Evolutionary conservation across 2,329 filamentous ascomycete species (phyloP), one percentile per base, ranked within the genome.

Genomic region (Aspergillus novoparasiticus): DNA sequence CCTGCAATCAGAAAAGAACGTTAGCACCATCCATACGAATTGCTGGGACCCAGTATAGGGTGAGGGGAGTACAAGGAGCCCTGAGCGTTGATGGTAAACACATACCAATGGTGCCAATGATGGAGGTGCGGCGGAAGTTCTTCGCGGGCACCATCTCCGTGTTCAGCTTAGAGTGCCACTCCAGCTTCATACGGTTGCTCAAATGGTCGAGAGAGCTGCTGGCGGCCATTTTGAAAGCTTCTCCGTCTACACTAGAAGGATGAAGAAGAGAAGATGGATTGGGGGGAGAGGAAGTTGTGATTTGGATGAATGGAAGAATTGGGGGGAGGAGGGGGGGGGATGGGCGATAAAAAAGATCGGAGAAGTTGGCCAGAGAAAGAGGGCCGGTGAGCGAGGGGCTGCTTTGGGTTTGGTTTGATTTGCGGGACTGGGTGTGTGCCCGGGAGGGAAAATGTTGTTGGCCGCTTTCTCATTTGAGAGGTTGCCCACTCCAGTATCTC

Each of bases 121-220:
- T 99, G 77, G 94, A 97, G 68, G 94, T 97, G 72, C 95, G 90
- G 76, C 95, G 93, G 83, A 95, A 96, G 85, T 96, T 94, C 82
- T 90, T 92, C 74, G 90, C 87, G 62, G 94, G 94, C 73, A 87
- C 85, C 84, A 90, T 93, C 78, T 95, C 91, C 70, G 94, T 97
- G 85, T 97, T 90, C 77, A 99, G 91, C 80, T 87, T 85, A 78
- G 87, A 86, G 75, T 89, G 84, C 88, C 88, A 90, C 81, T 90
- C 87, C 74, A 88, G 84, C 79, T 87, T 84, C 74, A 88, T 89
- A 79, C 91, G 90, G 76, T 91, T 88, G 77, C 88, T 87, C 78
- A 97, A 89, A 82, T 97, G 93, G 80, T 96, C 92, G 78, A 95
- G 87, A 79, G 93, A 90, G 77, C 89, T 90, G 63, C 92, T 90